These are phyloP conservation scores for Fusarium brevicatenulatum DNA, from an alignment of 2,329 filamentous ascomycete genomes.

Conservation along the genomic window DNA sequence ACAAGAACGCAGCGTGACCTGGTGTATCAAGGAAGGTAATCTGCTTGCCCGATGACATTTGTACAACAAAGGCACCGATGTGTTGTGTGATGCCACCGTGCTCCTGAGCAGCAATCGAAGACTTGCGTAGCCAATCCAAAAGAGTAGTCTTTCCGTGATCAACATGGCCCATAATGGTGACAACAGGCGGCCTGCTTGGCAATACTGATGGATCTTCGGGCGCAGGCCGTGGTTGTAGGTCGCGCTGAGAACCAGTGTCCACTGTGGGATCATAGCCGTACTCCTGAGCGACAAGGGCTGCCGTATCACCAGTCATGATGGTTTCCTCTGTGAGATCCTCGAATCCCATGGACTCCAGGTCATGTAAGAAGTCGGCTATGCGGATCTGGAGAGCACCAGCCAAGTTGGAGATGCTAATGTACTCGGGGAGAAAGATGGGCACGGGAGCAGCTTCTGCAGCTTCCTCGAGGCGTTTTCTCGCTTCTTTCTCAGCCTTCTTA, in stretches of 20 bases:
- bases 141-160: slow-evolving; percentile 99
- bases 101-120: slow-evolving; percentile 88
- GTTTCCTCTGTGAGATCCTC: slow-evolving; percentile 85
- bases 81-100: slow-evolving; percentile 98
- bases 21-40: slow-evolving; percentile 98
- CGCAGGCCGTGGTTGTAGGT: slow-evolving; percentile 76
- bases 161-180: slow-evolving; percentile 99
- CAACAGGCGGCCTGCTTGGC: slow-evolving; percentile 85
- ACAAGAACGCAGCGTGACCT: slow-evolving; percentile 93
- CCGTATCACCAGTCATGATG: slow-evolving; percentile 89
- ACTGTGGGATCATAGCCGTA: slow-evolving; percentile 91
- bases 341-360: slow-evolving; percentile 88
- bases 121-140: slow-evolving; percentile 91
- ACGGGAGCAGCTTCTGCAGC: slow-evolving; percentile 56
- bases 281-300: slow-evolving; percentile 88
- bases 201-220: slow-evolving; percentile 74
- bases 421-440: slow-evolving; percentile 84
- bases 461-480: slow-evolving; percentile 53
- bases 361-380: slow-evolving; percentile 74
- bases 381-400: slow-evolving; percentile 79
- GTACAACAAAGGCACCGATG: slow-evolving; percentile 95
- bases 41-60: slow-evolving; percentile 83
- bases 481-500: slow-evolving; percentile 56
- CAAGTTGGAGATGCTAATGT: slow-evolving; percentile 87
- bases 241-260: slow-evolving; percentile 71